Evolutionary conservation across 768 basidiomycete species (phyloP), one percentile per base, ranked within the genome.

Genomic region (Russula earlei): DNA sequence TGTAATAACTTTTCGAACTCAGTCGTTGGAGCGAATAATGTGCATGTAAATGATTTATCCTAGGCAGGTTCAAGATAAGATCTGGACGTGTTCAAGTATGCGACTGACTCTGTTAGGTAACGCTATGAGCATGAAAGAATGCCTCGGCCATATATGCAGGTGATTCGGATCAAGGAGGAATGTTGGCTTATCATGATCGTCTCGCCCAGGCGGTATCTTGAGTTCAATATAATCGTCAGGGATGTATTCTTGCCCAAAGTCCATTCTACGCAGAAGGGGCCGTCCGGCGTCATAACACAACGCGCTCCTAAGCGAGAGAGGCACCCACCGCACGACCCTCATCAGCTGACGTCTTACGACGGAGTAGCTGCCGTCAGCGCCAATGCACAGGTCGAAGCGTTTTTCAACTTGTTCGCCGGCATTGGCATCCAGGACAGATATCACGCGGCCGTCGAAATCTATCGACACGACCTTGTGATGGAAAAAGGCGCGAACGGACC

Each of bases 51-150:
- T 33, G 92, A 86, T 73, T 83, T 88, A 72, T 98, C 94, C 95
- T 63, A 27, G 54, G 53, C 50, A 43, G 29, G 59, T 62, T 52
- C 49, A 44, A 25, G 52, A 60, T 53, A 62, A 54, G 53, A 52
- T 52, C 48, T 33, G 33, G 51, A 43, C 20, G 53, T 25, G 58
- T 27, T 53, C 67, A 69, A 66, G 66, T 66, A 68, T 51, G 53
- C 8, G 33, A 58, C 74, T 72, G 73, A 95, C 95, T 79, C 89
- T 85, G 76, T 99, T 99, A 63, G 95, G 93, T 55, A 99, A 83
- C 20, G 92, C 95, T 66, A 99, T 97, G 65, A 99, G 82, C 95
- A 99, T 99, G 78, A 98, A 98, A 45, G 92, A 91, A 71, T 93
- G 90, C 67, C 95, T 87, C 62, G 95, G 96, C 95, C 95, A 99